Base-by-base conservation (phyloP, 164 flowering plant species). In the Magnolia kwangsiensis region DNA sequence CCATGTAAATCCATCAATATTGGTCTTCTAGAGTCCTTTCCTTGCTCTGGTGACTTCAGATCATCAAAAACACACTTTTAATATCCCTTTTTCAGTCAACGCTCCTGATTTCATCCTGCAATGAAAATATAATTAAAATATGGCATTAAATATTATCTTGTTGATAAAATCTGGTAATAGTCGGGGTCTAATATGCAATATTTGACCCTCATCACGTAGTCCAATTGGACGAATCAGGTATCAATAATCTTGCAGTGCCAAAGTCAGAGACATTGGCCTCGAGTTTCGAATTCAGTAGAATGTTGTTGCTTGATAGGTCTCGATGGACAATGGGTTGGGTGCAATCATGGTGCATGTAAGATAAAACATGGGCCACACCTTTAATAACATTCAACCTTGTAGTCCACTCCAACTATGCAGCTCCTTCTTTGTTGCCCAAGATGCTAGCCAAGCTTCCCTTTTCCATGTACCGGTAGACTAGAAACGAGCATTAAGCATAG, bases 261-360 rank as follows among this genome's bases (percentile, higher is more conserved):
- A 91, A 91, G 78, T 91, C 95, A 1, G 95, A 79, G 2, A 91
- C 82, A 19, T 82, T 78, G 0, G 93, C 81, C 78, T 82, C 90
- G 1, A 75, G 83, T 0, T 79, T 91, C 19, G 75, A 24, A 67
- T 89, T 91, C 1, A 90, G 78, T 81, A 91, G 77, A 11, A 91
- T 58, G 70, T 90, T 91, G 23, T 87, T 90, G 29, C 81, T 23
- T 1, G 92, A 81, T 4, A 90, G 78, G 76, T 91, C 96, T 10
- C 93, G 76, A 76, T 90, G 96, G 37, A 90, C 87, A 71, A 91
- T 83, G 3, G 93, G 80, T 0, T 87, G 90, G 49, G 76, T 74
- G 78, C 90, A 90, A 50, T 90, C 92, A 79, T 89, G 90, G 84
- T 90, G 93, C 87, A 92, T 76, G 78, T 92, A 92, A 55, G 92